Conservation (phyloP, 768 basidiomycete species). For the Termitomyces heimii region DNA sequence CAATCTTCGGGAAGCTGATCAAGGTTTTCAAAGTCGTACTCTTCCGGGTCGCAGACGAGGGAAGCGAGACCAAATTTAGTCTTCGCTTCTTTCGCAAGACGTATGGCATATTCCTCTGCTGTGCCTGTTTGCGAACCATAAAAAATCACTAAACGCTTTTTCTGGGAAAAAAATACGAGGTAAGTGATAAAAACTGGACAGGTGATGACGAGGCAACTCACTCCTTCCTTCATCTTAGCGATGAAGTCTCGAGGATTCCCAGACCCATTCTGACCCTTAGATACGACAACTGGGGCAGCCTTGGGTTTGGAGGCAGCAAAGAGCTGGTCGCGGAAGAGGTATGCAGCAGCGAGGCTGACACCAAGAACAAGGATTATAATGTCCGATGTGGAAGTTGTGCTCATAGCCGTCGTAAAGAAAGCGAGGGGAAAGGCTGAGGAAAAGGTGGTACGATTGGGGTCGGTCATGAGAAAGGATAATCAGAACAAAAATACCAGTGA, state of each 20-base stretch:
- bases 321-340: constrained; percentile 80
- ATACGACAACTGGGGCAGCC: constrained; percentile 33
- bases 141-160: constrained; percentile 95
- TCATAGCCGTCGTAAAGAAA: constrained; percentile 37
- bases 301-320: constrained; percentile 67
- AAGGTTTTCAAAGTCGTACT: constrained; percentile 97
- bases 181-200: neutral
- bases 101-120: constrained; percentile 96
- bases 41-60: constrained; percentile 96
- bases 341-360: constrained; percentile 67
- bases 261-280: constrained; percentile 55
- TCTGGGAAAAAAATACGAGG: constrained; percentile 39
- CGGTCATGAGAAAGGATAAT: constrained; percentile 20
- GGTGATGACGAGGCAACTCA: constrained; percentile 35
- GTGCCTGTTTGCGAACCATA: constrained; percentile 99
- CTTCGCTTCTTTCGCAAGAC: constrained; percentile 97
- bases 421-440: constrained; percentile 31
- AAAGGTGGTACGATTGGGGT: constrained; percentile 31
- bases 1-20: constrained; percentile 85
- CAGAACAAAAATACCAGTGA: constrained; percentile 18
- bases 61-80: constrained; percentile 92
- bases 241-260: constrained; percentile 94
- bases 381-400: constrained; percentile 64
- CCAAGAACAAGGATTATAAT: constrained; percentile 67
- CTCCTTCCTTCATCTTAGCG: constrained; percentile 89